Conservation (phyloP, 352 stramenopile species). For the Pythium coloratum region DNA sequence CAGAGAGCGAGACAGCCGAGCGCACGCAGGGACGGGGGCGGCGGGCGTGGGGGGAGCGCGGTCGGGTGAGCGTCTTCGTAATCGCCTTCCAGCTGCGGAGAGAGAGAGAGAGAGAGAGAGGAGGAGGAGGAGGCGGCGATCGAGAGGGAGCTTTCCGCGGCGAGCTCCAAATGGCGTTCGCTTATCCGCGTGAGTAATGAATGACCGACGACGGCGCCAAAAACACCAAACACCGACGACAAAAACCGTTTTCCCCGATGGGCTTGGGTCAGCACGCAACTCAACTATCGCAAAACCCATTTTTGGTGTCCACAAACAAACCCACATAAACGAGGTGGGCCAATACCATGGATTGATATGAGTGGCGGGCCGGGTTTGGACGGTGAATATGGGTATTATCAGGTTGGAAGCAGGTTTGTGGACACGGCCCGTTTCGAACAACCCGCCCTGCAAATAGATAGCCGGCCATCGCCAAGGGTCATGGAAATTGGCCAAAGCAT, state of each 20-base stretch:
- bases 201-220: slow-evolving; percentile 17
- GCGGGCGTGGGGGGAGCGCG: background rate
- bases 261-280: background rate
- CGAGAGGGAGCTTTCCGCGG: background rate
- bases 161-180: slow-evolving; percentile 8
- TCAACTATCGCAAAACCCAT: background rate
- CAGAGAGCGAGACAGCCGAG: background rate
- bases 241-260: slow-evolving; percentile 24
- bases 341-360: too few species aligned
- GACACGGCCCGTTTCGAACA: background rate
- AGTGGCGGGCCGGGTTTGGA: background rate
- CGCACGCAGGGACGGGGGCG: background rate
- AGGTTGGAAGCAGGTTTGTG: background rate
- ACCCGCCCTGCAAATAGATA: background rate
- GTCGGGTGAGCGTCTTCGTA: background rate
- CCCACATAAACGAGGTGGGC: too few species aligned
- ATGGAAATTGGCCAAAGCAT: slow-evolving; percentile 24
- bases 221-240: slow-evolving; percentile 18
- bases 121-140: background rate
- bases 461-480: slow-evolving; percentile 16
- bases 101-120: background rate
- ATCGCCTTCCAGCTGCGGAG: background rate
- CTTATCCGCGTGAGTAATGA: slow-evolving; percentile 24
- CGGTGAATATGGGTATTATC: background rate
- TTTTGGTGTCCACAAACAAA: too few species aligned